Percentiles rank a stretch among this genome's conserved stretches.
Evolutionary conservation across 2,329 filamentous ascomycete species (phyloP).

Genomic region (Beauveria medogensis): DNA sequence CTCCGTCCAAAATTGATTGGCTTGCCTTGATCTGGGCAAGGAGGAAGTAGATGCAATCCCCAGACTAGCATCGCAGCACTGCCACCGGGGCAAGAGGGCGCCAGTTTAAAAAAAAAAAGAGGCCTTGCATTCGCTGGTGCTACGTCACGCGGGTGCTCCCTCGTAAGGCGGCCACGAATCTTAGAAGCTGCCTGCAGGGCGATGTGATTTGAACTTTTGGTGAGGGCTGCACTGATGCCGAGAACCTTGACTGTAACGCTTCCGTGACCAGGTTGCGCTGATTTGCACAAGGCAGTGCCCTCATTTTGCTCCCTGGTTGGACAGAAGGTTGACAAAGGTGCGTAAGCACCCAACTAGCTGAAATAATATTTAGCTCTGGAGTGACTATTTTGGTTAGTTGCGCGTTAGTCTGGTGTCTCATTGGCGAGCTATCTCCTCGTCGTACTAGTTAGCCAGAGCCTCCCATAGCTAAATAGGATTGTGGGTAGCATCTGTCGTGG

Average conservation of each 20-base stretch:
- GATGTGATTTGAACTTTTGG: background rate
- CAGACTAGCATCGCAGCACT: slow-evolving; percentile 3
- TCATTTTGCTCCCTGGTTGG: background rate
- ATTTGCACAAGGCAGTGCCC: background rate
- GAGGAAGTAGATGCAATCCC: background rate
- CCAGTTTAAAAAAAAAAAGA: background rate
- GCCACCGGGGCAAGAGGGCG: background rate
- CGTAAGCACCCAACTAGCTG: background rate
- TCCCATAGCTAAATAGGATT: background rate
- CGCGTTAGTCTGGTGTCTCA: no score
- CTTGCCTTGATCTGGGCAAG: background rate
- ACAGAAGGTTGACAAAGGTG: no score
- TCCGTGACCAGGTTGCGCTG: background rate
- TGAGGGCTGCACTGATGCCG: background rate
- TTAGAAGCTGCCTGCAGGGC: background rate
- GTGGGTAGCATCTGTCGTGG: background rate
- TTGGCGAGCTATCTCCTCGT: no score
- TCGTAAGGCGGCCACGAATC: background rate
- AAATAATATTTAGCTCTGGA: background rate
- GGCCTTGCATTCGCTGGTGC: background rate
- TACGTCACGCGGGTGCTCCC: background rate
- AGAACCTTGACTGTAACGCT: background rate
- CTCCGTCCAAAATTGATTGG: background rate
- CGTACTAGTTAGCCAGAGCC: background rate
- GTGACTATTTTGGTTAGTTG: background rate